Conservation (phyloP, 2,329 filamentous ascomycete species). For the Colletotrichum chrysophilum region DNA sequence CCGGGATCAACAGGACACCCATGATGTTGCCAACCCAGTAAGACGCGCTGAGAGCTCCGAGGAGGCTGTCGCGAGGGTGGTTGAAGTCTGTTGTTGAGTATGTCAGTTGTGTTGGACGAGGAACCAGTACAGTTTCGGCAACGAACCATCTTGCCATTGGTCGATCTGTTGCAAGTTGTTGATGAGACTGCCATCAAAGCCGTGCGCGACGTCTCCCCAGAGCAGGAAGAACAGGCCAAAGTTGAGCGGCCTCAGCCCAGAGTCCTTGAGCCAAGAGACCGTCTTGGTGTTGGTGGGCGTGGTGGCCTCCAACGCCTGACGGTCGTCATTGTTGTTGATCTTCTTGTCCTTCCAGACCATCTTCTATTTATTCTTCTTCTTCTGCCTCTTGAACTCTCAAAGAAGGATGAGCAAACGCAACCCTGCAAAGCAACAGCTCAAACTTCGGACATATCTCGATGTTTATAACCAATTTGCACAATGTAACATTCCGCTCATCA, state of each 20-base stretch:
- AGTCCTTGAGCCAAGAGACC: not conserved
- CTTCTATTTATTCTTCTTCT: not conserved
- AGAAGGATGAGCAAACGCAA: not conserved
- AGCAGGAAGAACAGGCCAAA: conserved; percentile 34
- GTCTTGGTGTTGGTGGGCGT: conserved; percentile 11
- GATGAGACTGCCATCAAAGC: conserved; percentile 55
- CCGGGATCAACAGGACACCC: conserved; percentile 42
- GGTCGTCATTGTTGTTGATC: conserved; percentile 2
- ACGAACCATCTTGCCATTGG: conserved; percentile 41
- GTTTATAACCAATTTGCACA: conserved; percentile 1
- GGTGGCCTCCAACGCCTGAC: conserved; percentile 8
- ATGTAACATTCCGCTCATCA: not conserved
- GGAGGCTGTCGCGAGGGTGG: conserved; percentile 33
- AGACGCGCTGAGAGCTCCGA: conserved; percentile 43
- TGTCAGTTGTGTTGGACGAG: not conserved
- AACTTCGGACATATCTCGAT: not conserved
- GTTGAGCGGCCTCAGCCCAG: conserved; percentile 6
- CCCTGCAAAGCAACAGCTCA: not conserved
- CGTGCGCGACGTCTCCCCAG: conserved; percentile 45
- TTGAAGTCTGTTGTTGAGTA: conserved; percentile 27
- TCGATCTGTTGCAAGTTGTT: conserved; percentile 50
- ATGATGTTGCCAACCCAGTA: conserved; percentile 42
- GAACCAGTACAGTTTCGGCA: not conserved
- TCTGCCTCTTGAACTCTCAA: not conserved
- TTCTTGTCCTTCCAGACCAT: conserved; percentile 11